These are phyloP conservation scores for Serendipita sp. DNA, from an alignment of 768 basidiomycete species.

Conservation along the genomic window DNA sequence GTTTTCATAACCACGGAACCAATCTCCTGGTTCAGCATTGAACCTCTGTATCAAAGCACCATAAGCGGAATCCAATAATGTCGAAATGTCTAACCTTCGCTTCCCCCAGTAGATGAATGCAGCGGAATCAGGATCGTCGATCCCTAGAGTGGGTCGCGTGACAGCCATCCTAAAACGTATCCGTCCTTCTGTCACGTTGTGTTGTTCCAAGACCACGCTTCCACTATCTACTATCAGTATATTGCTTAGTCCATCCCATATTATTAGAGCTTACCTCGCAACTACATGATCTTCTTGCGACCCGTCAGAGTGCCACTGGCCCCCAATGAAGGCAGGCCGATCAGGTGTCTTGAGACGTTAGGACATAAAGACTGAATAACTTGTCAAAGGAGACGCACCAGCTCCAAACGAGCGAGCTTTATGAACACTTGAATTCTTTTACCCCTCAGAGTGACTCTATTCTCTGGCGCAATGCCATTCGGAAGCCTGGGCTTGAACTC, in stretches of 20 bases:
- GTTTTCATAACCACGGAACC: constrained; percentile 23
- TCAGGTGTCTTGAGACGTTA: neutral
- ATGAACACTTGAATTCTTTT: neutral
- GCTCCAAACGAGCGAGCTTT: neutral
- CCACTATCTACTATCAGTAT: neutral
- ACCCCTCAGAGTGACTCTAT: neutral
- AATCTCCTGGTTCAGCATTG: constrained; percentile 13
- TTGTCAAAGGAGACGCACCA: neutral
- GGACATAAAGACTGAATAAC: neutral
- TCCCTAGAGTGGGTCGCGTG: neutral
- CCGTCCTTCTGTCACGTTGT: neutral
- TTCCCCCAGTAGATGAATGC: neutral
- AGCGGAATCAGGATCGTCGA: neutral
- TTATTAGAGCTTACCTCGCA: neutral
- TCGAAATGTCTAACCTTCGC: neutral
- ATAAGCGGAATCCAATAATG: neutral
- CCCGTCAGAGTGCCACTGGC: neutral
- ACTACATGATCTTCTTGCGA: neutral
- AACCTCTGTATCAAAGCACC: neutral
- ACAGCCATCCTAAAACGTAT: neutral
- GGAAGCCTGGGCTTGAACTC: neutral
- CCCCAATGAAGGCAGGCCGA: neutral
- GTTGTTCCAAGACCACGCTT: neutral
- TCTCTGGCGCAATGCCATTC: neutral
- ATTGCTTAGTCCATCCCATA: neutral